Evolutionary conservation across 2,329 filamentous ascomycete genomes (phyloP).

Genomic region (Bipolaris oryzae): DNA sequence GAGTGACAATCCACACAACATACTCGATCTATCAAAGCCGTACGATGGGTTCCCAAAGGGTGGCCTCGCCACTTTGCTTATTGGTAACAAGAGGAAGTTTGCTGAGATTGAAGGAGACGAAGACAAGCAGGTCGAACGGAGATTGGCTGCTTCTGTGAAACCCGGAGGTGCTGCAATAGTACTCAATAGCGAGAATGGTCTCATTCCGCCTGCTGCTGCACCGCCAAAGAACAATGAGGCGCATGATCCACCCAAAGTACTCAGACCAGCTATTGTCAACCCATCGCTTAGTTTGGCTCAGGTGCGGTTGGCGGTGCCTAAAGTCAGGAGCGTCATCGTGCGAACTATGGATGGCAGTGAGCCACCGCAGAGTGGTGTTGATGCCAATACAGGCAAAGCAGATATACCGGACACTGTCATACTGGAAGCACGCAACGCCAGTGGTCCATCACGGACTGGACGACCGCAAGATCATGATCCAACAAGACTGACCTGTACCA

Average conservation of each 20-base stretch:
- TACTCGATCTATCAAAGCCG: slow-evolving; percentile 89
- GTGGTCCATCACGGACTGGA: slow-evolving; percentile 64
- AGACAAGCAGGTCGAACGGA: slow-evolving; percentile 66
- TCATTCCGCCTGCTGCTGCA: slow-evolving; percentile 74
- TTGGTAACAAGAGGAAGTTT: slow-evolving; percentile 92
- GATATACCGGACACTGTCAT: slow-evolving; percentile 69
- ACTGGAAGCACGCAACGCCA: slow-evolving; percentile 86
- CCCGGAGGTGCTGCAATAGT: slow-evolving; percentile 77
- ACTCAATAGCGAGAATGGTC: slow-evolving; percentile 75
- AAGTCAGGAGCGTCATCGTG: slow-evolving; percentile 80
- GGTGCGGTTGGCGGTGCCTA: slow-evolving; percentile 84
- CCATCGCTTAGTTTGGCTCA: slow-evolving; percentile 82
- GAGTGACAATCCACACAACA: slow-evolving; percentile 76
- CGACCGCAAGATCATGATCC: slow-evolving; percentile 74
- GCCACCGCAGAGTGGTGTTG: slow-evolving; percentile 53
- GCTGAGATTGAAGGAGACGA: slow-evolving; percentile 76
- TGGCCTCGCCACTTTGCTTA: slow-evolving; percentile 80
- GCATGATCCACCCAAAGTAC: slow-evolving; percentile 72
- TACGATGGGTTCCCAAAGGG: slow-evolving; percentile 92
- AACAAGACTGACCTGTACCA: slow-evolving; percentile 79
- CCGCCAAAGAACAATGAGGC: slow-evolving; percentile 43
- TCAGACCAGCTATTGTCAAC: slow-evolving; percentile 85
- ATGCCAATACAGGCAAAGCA: slow-evolving; percentile 51
- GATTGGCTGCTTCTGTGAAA: slow-evolving; percentile 63
- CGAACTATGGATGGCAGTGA: slow-evolving; percentile 75